phyloP scores from a whole-genome alignment of 129 eudicot genomes.

The Flaveria robusta region DNA sequence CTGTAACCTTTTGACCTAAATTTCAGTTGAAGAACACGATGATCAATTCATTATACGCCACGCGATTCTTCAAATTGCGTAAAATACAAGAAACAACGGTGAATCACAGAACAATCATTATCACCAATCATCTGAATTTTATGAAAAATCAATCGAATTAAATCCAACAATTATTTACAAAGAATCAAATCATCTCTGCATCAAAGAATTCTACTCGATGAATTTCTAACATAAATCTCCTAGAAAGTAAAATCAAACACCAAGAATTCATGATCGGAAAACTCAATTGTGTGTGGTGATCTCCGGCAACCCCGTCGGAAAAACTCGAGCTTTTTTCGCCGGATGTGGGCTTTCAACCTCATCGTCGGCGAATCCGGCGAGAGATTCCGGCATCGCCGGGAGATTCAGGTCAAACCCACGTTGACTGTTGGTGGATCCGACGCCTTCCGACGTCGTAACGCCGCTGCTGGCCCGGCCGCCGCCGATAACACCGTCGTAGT shows the following conservation, averaged over 20 bases:
- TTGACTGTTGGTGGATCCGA: constrained; percentile 62
- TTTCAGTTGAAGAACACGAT: constrained; percentile 20
- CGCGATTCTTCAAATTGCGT: constrained; percentile 31
- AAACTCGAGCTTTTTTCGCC: constrained; percentile 52
- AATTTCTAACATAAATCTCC: constrained; percentile 22
- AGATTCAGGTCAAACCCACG: constrained; percentile 59
- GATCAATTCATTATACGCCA: constrained; percentile 32
- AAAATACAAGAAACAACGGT: constrained; percentile 28
- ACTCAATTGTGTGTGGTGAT: constrained; percentile 15
- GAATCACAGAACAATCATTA: constrained; percentile 14
- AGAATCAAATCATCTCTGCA: not conserved
- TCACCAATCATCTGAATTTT: not conserved
- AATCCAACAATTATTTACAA: constrained; percentile 27
- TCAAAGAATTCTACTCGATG: too few species aligned
- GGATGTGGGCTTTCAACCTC: constrained; percentile 72
- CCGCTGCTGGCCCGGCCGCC: constrained; percentile 43
- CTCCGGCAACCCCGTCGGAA: constrained; percentile 37
- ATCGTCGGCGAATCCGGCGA: constrained; percentile 42
- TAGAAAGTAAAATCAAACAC: not conserved
- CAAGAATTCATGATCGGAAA: not conserved
- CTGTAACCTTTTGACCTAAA: constrained; percentile 30
- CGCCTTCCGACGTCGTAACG: constrained; percentile 68
- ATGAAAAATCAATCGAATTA: constrained; percentile 32
- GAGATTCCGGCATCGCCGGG: constrained; percentile 58
- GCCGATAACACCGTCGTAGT: constrained; percentile 79